Evolutionary conservation across 1,284 basidiomycete genomes (phyloP), one percentile per base, ranked within the genome.

Genomic region (Gymnopus androsaceus): DNA sequence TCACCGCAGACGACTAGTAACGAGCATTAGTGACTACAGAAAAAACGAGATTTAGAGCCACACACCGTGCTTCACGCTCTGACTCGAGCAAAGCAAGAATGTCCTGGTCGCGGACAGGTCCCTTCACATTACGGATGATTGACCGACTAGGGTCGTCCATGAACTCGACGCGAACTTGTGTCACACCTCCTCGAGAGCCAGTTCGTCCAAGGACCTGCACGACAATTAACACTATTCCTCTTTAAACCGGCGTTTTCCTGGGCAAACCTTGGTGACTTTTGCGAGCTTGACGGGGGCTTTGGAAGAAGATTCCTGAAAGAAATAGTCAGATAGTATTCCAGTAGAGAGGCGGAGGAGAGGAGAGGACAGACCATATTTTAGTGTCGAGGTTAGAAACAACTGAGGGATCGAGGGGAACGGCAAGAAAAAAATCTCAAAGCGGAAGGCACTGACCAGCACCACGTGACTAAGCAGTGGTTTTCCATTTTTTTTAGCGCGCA

Each of bases 41-140:
- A 3, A 50, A 41, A 25, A 31, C 25, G 42, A 15, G 33, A 7
- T 14, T 23, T 37, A 17, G 15, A 28, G 41, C 38, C 41, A 88
- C 94, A 69, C 69, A 98, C 95, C 97, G 94, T 72, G 97, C 97
- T 83, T 99, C 97, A 81, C 97, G 94, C 81, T 99, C 97, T 75
- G 90, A 93, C 84, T 99, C 97, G 73, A 99, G 84, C 67, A 99
- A 82, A 68, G 95, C 95, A 65, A 99, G 84, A 72, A 99, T 98
- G 77, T 99, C 97, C 76, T 95, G 87, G 77, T 94, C 91, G 66
- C 94, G 84, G 64, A 98, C 95, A 63, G 96, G 95, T 25, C 97
- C 97, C 82, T 99, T 99, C 69, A 99, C 97, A 82, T 99, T 99
- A 66, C 96, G 93, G 79, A 99, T 97, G 78, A 99, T 97, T 64